Conservation (phyloP, 2,329 filamentous ascomycete species). For the Botrytis hyacinthi region DNA sequence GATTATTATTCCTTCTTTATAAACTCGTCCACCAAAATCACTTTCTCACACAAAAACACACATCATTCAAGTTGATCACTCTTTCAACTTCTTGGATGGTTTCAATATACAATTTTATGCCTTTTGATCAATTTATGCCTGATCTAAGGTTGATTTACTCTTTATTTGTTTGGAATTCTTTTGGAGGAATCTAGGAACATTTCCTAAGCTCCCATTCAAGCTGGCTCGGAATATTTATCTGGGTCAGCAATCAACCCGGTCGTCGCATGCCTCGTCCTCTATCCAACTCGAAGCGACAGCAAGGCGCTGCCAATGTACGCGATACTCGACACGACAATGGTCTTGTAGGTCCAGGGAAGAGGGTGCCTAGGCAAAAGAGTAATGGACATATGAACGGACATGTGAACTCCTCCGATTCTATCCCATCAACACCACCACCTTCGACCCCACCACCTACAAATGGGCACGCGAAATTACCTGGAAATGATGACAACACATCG, state of each 20-base stretch:
- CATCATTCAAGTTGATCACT: slow-evolving; percentile 19
- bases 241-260: slow-evolving; percentile 35
- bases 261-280: slow-evolving; percentile 40
- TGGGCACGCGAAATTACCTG: slow-evolving; percentile 34
- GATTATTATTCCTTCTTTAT: neutral
- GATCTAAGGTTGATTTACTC: slow-evolving; percentile 6
- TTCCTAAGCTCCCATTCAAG: slow-evolving; percentile 26
- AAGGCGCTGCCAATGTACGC: slow-evolving; percentile 57
- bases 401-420: slow-evolving; percentile 41
- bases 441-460: slow-evolving; percentile 42
- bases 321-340: slow-evolving; percentile 84
- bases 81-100: slow-evolving; percentile 21
- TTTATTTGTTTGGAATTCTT: neutral
- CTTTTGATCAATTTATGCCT: slow-evolving; percentile 8
- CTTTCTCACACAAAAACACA: neutral
- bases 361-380: slow-evolving; percentile 52
- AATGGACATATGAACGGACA: slow-evolving; percentile 54
- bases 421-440: slow-evolving; percentile 41
- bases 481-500: slow-evolving; percentile 29
- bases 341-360: slow-evolving; percentile 74
- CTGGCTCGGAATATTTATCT: slow-evolving; percentile 39
- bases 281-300: slow-evolving; percentile 39
- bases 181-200: slow-evolving; percentile 9
- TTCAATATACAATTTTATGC: neutral
- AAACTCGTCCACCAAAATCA: neutral